phyloP scores from a whole-genome alignment of 75 land plant genomes.

The Cupressus sempervirens region DNA sequence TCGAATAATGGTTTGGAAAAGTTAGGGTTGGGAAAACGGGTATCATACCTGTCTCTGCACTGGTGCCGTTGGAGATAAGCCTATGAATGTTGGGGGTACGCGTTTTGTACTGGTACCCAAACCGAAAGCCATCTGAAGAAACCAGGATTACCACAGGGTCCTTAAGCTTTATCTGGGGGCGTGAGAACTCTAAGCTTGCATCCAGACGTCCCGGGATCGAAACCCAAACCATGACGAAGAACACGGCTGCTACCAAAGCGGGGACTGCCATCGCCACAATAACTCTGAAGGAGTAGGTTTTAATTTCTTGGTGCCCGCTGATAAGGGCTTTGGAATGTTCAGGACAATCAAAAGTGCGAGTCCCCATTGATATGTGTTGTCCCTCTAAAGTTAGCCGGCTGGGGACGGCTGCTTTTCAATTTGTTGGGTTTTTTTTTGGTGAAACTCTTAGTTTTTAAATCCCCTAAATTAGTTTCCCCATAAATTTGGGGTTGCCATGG shows the following conservation, averaged over 20 bases:
- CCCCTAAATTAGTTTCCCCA: too few relatives aligned
- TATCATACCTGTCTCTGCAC: conserved; percentile 75
- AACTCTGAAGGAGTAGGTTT: background rate
- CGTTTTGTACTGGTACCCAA: conserved; percentile 83
- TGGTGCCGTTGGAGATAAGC: conserved; percentile 70
- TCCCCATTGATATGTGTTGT: background rate
- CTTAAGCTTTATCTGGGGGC: conserved; percentile 43
- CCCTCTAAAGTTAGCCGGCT: background rate
- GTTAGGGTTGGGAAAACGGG: conserved; percentile 93
- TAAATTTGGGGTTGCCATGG: too few relatives aligned
- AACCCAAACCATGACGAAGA: conserved; percentile 24
- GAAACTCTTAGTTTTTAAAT: too few relatives aligned
- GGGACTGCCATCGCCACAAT: background rate
- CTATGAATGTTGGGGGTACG: conserved; percentile 50
- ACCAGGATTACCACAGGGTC: conserved; percentile 66
- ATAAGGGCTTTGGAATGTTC: conserved; percentile 5
- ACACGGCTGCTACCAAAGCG: conserved; percentile 9
- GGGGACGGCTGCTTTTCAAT: background rate
- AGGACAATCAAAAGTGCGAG: background rate
- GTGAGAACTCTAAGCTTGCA: conserved; percentile 13
- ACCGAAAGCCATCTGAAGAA: conserved; percentile 89
- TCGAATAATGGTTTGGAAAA: conserved; percentile 96
- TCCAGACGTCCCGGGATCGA: background rate
- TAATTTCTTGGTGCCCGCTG: background rate
- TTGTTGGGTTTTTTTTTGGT: background rate